These are phyloP conservation scores for Tephrocybe sp. DNA, from an alignment of 768 basidiomycete genomes.

Conservation along the genomic window DNA sequence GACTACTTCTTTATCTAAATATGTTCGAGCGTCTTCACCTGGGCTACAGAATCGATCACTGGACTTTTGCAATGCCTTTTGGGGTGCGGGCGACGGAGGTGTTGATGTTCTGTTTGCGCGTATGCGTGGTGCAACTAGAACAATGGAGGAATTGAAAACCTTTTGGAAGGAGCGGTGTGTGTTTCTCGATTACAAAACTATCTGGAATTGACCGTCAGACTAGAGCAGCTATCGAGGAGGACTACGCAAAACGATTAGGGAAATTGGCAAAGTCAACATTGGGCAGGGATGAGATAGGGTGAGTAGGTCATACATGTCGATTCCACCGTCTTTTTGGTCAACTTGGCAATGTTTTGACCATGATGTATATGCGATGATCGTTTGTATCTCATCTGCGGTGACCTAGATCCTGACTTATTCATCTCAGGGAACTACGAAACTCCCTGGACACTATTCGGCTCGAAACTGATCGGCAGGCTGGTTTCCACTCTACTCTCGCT, in stretches of 20 bases:
- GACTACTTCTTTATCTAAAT: constrained; percentile 77
- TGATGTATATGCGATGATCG: constrained; percentile 7
- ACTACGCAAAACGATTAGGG: constrained; percentile 84
- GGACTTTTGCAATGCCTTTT: constrained; percentile 98
- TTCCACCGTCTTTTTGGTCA: background rate
- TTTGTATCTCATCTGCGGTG: background rate
- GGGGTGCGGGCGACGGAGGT: constrained; percentile 85
- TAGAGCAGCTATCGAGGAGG: constrained; percentile 91
- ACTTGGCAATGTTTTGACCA: constrained; percentile 1
- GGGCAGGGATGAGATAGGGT: constrained; percentile 95
- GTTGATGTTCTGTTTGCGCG: constrained; percentile 90
- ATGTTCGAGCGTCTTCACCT: constrained; percentile 58
- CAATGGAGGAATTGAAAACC: constrained; percentile 82
- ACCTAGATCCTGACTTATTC: constrained; percentile 5
- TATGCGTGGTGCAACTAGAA: constrained; percentile 82
- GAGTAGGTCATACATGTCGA: constrained; percentile 30
- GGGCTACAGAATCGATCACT: constrained; percentile 47
- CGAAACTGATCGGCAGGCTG: constrained; percentile 85
- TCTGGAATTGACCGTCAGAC: constrained; percentile 9
- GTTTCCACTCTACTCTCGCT: constrained; percentile 71
- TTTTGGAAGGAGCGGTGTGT: constrained; percentile 95
- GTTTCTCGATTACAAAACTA: background rate
- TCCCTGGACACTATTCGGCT: constrained; percentile 76
- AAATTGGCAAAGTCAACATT: constrained; percentile 76
- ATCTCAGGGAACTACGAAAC: constrained; percentile 72